Evolutionary conservation across 2,329 filamentous ascomycete species (phyloP), one percentile per base, ranked within the genome.

Genomic region (Dichotomopilus funicola): DNA sequence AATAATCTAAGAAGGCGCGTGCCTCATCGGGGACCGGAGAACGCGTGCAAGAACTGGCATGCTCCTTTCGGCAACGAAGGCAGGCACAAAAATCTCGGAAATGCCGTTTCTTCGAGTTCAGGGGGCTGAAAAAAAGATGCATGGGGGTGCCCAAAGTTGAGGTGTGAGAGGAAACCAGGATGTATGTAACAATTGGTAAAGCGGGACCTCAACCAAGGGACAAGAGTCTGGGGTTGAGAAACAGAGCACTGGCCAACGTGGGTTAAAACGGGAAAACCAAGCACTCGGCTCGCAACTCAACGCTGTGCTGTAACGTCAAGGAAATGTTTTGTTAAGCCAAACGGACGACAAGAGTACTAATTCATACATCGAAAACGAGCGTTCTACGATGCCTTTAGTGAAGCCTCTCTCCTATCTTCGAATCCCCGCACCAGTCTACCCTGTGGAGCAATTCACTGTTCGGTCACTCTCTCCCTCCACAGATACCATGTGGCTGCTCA

Each of bases 91-190:
- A 27, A 38, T 11, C 40, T 42, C 11, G 13, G 40, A 42, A 13
- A 42, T 42, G 40, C 6, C 40, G 37, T 38, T 13, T 42, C 40
- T 42, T 61, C 58, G 58, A 63, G 62, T 62, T 62, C 56, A 62
- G 62, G 62, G 59, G 63, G 54, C 55, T 53, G 51, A 52, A 48
- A 59, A 63, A 62, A 62, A 61, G 54, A 47, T 62, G 58, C 61
- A 61, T 45, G 59, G 60, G 61, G 56, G 45, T 49, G 49, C 49
- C 56, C 49, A 51, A 50, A 38, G 49, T 42, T 48, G 49, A 38
- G 35, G 46, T 38, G 51, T 57, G 60, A 61, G 55, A 60, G 53
- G 56, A 55, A 55, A 57, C 43, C 47, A 34, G 13, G 51, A 49
- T 38, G 19, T 27, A 27, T 27, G 55, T 59, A 53, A 55, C 56